Base-by-base conservation (phyloP, 768 basidiomycete genomes). In the Inosperma sp. region DNA sequence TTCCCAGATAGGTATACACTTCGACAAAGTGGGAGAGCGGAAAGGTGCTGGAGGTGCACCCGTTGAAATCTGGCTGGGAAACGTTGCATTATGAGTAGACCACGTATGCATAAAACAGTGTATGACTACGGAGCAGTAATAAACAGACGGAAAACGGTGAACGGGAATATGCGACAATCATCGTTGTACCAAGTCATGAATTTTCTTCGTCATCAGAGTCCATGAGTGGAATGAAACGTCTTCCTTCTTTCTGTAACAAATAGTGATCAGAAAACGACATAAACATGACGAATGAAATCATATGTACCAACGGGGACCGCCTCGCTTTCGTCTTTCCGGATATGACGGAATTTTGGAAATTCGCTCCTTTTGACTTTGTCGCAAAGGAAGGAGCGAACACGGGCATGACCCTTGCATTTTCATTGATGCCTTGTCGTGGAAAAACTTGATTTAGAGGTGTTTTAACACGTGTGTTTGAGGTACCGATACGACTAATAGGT, bases 61-160 rank as follows among this genome's bases (percentile, higher is more conserved):
- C 4, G 75, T 89, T 16, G 89, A 92, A 59, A 72, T 91, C 42
- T 92, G 87, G 87, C 54, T 84, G 4, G 81, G 78, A 12, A 22
- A 25, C 23, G 47, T 48, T 17, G 12, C 39, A 25, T 14, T 7
- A 26, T 27, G n/a, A 42, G 29, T 14, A 22, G 21, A 23, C 4
- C 21, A 22, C 19, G 25, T 17, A 27, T 17, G 42, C 2, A 26
- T 27, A 10, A 26, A 23, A 25, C 17, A 26, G n/a, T 26, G 40
- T 4, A 41, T n/a, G 14, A 7, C 27, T 23, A 25, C 26, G 39
- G 9, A 41, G 14, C 10, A 26, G 14, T 19, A 13, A 22, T 16
- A 3, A 5, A 14, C 23, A 25, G 7, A 27, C 25, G 21, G 29
- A 26, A 21, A 42, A 16, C 16, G 22, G 17, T 16, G 22, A 27